Percentiles rank a stretch among this genome's conserved stretches.
These are phyloP conservation scores for Pythium biforme DNA, from an alignment of 352 stramenopile species.

Conservation along the genomic window DNA sequence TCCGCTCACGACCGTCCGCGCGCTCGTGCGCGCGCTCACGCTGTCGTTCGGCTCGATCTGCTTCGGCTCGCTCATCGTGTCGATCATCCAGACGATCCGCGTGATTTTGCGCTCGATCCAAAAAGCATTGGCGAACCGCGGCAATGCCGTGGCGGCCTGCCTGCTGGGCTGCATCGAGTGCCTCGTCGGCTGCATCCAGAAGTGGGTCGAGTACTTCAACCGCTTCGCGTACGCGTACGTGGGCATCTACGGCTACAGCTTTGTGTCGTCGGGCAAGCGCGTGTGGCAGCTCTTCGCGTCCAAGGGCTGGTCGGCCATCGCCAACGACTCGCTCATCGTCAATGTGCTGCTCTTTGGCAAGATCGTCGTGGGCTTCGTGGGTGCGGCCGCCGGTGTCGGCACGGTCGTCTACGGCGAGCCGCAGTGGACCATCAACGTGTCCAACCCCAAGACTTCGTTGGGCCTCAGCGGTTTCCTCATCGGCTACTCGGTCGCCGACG, in stretches of 20 bases:
- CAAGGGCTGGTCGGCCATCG: constrained; percentile 60
- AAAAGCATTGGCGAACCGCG: constrained; percentile 36
- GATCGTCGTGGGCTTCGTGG: constrained; percentile 56
- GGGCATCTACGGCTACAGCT: constrained; percentile 69
- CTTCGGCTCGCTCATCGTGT: constrained; percentile 92
- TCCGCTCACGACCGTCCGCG: constrained; percentile 37
- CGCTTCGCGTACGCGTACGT: constrained; percentile 75
- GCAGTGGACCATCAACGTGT: constrained; percentile 45
- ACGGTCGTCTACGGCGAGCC: constrained; percentile 37
- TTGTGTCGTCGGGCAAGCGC: constrained; percentile 43
- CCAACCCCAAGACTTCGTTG: constrained; percentile 42
- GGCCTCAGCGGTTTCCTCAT: constrained; percentile 48
- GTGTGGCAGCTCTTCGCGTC: constrained; percentile 56
- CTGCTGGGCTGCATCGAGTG: constrained; percentile 49
- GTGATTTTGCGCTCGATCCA: constrained; percentile 44
- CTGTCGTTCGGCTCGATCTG: constrained; percentile 95
- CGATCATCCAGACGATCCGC: constrained; percentile 86
- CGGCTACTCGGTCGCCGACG: constrained; percentile 47
- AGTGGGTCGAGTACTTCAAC: constrained; percentile 76
- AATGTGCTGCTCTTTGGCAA: constrained; percentile 60
- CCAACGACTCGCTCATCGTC: constrained; percentile 70
- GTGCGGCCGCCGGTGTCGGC: constrained; percentile 39
- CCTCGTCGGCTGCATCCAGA: constrained; percentile 57
- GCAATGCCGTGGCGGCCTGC: constrained; percentile 55
- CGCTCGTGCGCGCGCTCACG: constrained; percentile 61